A percentile compares a stretch with the other conserved stretches of the same genome.
Evolutionary conservation across 2,329 filamentous ascomycete species (phyloP).

Genomic region (Amphichorda felina): DNA sequence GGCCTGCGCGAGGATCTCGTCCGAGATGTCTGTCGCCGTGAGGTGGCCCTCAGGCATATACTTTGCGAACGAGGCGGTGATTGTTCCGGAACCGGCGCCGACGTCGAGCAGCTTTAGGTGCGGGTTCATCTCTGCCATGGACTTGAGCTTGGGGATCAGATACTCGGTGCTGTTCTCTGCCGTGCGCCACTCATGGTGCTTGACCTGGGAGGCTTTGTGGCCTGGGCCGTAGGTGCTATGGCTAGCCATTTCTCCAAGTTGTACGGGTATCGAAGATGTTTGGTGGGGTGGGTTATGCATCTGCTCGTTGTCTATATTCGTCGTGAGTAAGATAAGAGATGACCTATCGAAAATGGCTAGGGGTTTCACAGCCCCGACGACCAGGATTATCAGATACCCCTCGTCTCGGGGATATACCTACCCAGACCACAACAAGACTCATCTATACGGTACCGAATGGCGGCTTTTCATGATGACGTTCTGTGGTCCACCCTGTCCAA

Average conservation of each 20-base stretch:
- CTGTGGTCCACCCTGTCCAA: too few species aligned
- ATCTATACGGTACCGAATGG: too few species aligned
- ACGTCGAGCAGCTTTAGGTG: slow-evolving; percentile 30
- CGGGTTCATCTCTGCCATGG: slow-evolving; percentile 12
- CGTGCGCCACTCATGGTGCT: slow-evolving; percentile 25
- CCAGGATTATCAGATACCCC: too few species aligned
- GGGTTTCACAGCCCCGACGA: too few species aligned
- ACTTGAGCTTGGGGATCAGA: slow-evolving; percentile 24
- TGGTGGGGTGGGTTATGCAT: neutral
- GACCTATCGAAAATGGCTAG: too few species aligned
- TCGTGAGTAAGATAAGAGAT: too few species aligned
- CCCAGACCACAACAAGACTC: too few species aligned
- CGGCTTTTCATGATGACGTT: too few species aligned
- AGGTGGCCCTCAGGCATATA: slow-evolving; percentile 25
- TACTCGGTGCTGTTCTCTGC: slow-evolving; percentile 29
- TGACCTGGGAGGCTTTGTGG: slow-evolving; percentile 12
- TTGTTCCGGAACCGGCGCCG: slow-evolving; percentile 36
- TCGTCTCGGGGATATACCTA: too few species aligned
- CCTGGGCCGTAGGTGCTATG: slow-evolving; percentile 11
- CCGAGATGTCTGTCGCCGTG: slow-evolving; percentile 16
- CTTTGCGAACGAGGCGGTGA: slow-evolving; percentile 28
- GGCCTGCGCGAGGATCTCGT: slow-evolving; percentile 16
- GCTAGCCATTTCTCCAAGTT: too few species aligned
- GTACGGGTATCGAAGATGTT: neutral
- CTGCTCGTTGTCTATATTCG: too few species aligned